Percentiles rank a stretch among this genome's conserved stretches.
These are phyloP conservation scores for Scutellaria barbata DNA, from an alignment of 257 asterid species.

Conservation along the genomic window DNA sequence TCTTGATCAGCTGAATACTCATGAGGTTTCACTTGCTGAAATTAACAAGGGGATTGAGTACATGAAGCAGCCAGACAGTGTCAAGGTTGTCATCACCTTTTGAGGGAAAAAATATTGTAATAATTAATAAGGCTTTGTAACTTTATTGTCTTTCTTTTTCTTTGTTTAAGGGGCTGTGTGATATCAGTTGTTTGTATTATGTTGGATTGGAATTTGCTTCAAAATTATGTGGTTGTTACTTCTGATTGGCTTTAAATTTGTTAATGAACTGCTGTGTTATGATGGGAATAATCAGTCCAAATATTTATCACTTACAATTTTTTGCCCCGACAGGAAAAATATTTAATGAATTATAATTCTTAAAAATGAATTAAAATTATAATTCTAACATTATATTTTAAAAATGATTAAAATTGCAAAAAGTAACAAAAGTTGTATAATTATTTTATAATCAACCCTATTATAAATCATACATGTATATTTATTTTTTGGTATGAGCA, in stretches of 20 bases:
- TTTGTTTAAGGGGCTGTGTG: too few relatives aligned
- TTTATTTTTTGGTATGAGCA: too few relatives aligned
- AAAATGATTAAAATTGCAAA: too few relatives aligned
- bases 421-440: too few relatives aligned
- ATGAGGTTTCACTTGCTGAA: constrained; percentile 61
- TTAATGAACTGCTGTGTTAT: neutral
- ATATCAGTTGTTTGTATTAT: neutral
- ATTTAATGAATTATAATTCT: too few relatives aligned
- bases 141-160: neutral
- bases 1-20: constrained; percentile 60
- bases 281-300: neutral
- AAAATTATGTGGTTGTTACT: neutral
- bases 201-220: neutral
- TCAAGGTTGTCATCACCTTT: constrained; percentile 65
- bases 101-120: constrained; percentile 7
- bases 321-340: too few relatives aligned
- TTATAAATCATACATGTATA: too few relatives aligned
- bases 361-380: too few relatives aligned
- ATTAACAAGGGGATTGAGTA: constrained; percentile 58
- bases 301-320: too few relatives aligned
- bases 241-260: neutral
- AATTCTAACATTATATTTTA: too few relatives aligned
- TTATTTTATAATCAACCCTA: too few relatives aligned
- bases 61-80: constrained; percentile 54
- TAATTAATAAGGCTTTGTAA: neutral